Base-by-base conservation (phyloP, 2,329 filamentous ascomycete genomes). In the Exophiala oligosperma region DNA sequence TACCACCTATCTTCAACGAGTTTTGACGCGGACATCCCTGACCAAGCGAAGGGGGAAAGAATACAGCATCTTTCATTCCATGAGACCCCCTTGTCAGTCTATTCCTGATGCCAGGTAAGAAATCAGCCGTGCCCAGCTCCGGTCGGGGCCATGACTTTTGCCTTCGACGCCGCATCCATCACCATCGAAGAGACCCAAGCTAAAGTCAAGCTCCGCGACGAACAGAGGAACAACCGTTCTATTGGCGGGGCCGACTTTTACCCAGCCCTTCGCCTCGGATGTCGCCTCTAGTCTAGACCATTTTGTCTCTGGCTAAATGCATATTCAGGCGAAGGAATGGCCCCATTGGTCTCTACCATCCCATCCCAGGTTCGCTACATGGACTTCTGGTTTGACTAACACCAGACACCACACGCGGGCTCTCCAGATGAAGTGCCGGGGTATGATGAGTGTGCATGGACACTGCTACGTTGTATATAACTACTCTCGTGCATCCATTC, bases 401-500 rank as follows among this genome's bases (percentile, higher is more conserved):
- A 38, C 28, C 47, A 52, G 35, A 28, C 51, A 47, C 51, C 53
- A 57, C 40, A 61, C 50, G 50, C 47, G 23, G 21, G 9, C 40
- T 43, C 14, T 43, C 40, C 12, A 43, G 40, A 49, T 29, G 14
- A 32, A 40, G 12, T 44, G 35, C 21, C 29, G 29, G 46, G 38
- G 46, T 37, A 38, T 54, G 54, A 51, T 51, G 52, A 51, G 46
- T 24, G 47, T 43, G 54, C 51, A 56, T 43, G 41, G 48, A 26
- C 26, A 48, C 53, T 50, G 48, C 50, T 38, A 52, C 48, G 26
- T 37, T 52, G 58, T 61, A 61, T 61, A 61, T 48, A 61, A 61
- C n/a, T 17, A 48, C 37, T 26, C 35, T 48, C 12, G 28, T 57
- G 37, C 37, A 46, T 48, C 51, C 41, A 4, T 35, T 26, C 12